Percentiles rank a stretch among this genome's conserved stretches.
phyloP scores from a whole-genome alignment of 176 grass and related monocot species.

The Carex littledalei region DNA sequence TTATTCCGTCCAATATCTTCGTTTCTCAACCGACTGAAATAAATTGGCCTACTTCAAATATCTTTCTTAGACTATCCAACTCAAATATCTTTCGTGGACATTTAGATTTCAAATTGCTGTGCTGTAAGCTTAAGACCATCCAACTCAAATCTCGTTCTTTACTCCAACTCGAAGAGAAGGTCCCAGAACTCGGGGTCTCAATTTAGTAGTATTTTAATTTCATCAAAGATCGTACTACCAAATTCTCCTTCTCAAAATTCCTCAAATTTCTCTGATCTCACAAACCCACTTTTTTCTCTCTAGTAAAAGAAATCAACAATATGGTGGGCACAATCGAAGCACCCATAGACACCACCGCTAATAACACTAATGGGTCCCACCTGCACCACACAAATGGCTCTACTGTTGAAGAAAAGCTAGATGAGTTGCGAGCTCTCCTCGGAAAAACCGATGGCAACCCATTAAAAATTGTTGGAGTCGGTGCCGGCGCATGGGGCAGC shows the following conservation, averaged over 20 bases:
- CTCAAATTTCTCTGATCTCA: constrained; percentile 8
- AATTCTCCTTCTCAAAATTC: background rate
- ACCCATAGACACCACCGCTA: background rate
- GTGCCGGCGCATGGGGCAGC: constrained; percentile 92
- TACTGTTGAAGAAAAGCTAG: constrained; percentile 56
- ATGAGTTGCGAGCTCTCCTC: constrained; percentile 72
- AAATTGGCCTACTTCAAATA: background rate
- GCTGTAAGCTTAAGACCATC: background rate
- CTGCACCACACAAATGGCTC: constrained; percentile 41
- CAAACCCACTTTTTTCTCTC: background rate
- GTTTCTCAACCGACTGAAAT: background rate
- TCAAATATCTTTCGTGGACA: too few species aligned
- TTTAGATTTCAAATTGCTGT: background rate
- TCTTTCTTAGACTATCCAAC: too few species aligned
- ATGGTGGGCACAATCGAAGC: constrained; percentile 9
- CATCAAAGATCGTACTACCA: background rate
- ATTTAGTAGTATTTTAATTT: background rate
- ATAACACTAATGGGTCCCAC: constrained; percentile 42
- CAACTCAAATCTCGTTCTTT: background rate
- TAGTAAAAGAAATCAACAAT: background rate
- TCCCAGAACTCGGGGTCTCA: background rate
- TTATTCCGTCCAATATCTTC: background rate
- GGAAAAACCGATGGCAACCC: constrained; percentile 67
- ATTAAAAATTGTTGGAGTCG: constrained; percentile 81
- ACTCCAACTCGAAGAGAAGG: background rate